Evolutionary conservation across 2,329 filamentous ascomycete genomes (phyloP), one percentile per base, ranked within the genome.

Genomic region (Calonectria crousiana): DNA sequence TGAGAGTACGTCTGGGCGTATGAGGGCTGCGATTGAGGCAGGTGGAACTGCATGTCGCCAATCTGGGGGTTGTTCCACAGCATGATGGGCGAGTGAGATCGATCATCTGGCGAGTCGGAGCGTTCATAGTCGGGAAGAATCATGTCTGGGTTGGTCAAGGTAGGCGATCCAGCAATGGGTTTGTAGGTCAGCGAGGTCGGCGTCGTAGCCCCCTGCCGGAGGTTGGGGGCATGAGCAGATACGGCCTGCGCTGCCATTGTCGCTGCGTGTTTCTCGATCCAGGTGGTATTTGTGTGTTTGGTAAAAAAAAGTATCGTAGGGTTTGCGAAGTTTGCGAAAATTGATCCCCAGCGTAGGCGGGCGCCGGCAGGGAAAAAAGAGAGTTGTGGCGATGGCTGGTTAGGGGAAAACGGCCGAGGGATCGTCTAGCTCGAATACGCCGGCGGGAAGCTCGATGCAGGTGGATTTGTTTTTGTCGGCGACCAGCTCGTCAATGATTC

Each of bases 141-240:
- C 95, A 98, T 96, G 84, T 98, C 96, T 67, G 95, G 95, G 84
- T 98, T 97, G 71, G 95, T 97, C 81, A 98, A 88, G 3, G 96
- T 98, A 60, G 96, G 96, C 74, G 95, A 97, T 16, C 92, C 92
- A 76, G 94, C 92, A 72, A 88, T 85, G 56, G 88, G 82, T 23
- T 87, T 84, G 78, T 90, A 88, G 44, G 84, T 82, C 76, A 83
- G 74, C 44, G 80, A 80, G 56, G 77, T 76, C 60, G 80, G 76
- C 71, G 75, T 79, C 71, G 66, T 77, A 71, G 77, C 79, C 71
- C 82, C 80, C 67, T 82, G 82, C 72, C 80, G 78, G 76, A 78
- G 74, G 71, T 83, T 78, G 73, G 78, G 80, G 77, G 78, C 78
- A 69, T 78, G 78, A 68, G 76, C 71, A 65, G 77, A 72, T 60